Evolutionary conservation across 768 basidiomycete species (phyloP), one percentile per base, ranked within the genome.

Genomic region (Lentinula raphanica): DNA sequence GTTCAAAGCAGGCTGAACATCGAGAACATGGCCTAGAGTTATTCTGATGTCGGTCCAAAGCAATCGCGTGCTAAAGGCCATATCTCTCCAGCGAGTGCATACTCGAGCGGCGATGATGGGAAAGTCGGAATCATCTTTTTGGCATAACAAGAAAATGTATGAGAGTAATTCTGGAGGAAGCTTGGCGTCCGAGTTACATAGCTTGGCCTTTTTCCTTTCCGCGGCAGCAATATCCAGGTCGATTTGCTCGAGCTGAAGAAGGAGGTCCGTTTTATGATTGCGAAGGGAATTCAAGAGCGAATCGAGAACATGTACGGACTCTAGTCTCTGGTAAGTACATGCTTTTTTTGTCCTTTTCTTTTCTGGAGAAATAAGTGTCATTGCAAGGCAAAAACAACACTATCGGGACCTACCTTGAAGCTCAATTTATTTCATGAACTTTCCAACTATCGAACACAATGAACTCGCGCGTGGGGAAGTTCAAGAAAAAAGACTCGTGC

Each of bases 71-170:
- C 66, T 64, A 32, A 78, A 61, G 9, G 74, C 72, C 12, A 78
- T 58, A 12, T 68, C 62, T 19, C 80, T 72, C 79, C 80, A 83
- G 38, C 66, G 67, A 32, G 67, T 66, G 5, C 75, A 82, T 2
- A 82, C 78, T 49, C 77, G 78, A 0, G 80, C 78, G 13, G 73
- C 72, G 1, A 69, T 59, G 7, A 82, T 66, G 51, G 74, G 72
- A 45, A 75, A 75, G 0, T 67, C 54, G 27, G 56, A 61, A 4
- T 57, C 54, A 5, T 58, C 55, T 15, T 67, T 62, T 48, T 71
- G 70, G 58, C 72, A 74, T 8, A 68, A 60, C 36, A 71, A 65
- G 56, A 80, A 76, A 42, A 80, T 74, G 11, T 59, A 58, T n/a
- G 69, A 64, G 25, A 80, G 67, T 38, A 80, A 62, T 54, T 80